Percentiles rank a stretch among this genome's conserved stretches.
These are phyloP conservation scores for Cryoendolithus antarcticus DNA, from an alignment of 2,329 filamentous ascomycete species.

Conservation along the genomic window DNA sequence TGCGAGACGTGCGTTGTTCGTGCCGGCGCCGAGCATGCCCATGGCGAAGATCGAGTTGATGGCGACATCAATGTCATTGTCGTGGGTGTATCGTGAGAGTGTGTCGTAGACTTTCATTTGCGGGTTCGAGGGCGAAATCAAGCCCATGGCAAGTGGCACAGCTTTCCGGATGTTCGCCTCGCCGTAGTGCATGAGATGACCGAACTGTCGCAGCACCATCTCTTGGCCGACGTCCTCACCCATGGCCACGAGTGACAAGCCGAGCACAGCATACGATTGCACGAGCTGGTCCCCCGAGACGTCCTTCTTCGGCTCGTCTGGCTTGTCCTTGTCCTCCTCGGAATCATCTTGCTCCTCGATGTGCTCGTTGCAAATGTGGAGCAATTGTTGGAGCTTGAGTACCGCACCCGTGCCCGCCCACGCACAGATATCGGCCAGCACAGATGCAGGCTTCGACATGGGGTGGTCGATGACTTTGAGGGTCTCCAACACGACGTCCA, in stretches of 20 bases:
- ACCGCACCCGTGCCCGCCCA: slow-evolving; percentile 97
- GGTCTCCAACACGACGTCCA: slow-evolving; percentile 95
- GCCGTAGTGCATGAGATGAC: slow-evolving; percentile 97
- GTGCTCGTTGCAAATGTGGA: slow-evolving; percentile 97
- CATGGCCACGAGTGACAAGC: slow-evolving; percentile 90
- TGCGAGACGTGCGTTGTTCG: slow-evolving; percentile 92
- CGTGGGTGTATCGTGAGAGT: slow-evolving; percentile 90
- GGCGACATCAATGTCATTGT: slow-evolving; percentile 95
- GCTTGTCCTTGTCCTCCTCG: slow-evolving; percentile 63
- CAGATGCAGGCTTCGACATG: slow-evolving; percentile 89
- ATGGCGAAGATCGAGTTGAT: slow-evolving; percentile 99
- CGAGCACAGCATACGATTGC: slow-evolving; percentile 90
- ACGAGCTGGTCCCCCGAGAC: slow-evolving; percentile 47
- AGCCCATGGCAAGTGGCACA: slow-evolving; percentile 89
- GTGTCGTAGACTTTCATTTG: slow-evolving; percentile 99
- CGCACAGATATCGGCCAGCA: slow-evolving; percentile 90
- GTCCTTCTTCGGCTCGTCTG: slow-evolving; percentile 54
- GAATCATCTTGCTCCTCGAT: slow-evolving; percentile 69
- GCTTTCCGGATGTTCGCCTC: slow-evolving; percentile 94
- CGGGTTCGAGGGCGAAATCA: slow-evolving; percentile 93
- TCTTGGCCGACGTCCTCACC: slow-evolving; percentile 97
- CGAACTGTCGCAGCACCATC: slow-evolving; percentile 95
- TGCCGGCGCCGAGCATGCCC: slow-evolving; percentile 91
- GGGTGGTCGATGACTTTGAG: slow-evolving; percentile 95
- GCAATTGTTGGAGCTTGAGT: slow-evolving; percentile 88